Base-by-base conservation (phyloP, 768 basidiomycete species). In the Lactarius hatsudake region DNA sequence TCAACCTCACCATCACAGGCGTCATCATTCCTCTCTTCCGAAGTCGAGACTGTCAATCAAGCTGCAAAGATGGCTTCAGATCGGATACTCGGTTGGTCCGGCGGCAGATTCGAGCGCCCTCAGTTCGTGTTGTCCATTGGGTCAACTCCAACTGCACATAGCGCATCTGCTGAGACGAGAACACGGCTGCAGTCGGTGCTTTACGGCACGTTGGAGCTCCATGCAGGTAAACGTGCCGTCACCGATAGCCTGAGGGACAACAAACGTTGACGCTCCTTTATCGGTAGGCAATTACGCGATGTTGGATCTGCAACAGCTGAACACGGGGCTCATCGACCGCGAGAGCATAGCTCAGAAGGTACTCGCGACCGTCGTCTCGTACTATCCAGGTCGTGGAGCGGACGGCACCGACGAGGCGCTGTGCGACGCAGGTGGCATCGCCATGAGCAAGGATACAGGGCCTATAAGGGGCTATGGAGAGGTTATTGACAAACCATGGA, bases 71-170 rank as follows among this genome's bases (percentile, higher is more conserved):
- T 84, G 59, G 86, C 85, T 0, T 73, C 87, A 36, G 78, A 80
- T 45, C 75, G 84, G 59, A 76, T 87, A 36, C 74, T 78, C 10
- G 72, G 73, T 43, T 78, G 79, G 17, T 73, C 78, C 15, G 74
- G 76, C 45, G 73, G 69, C n/a, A 59, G 65, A 5, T 65, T 74
- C 48, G 76, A 81, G 62, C 77, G 79, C 7, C 76, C 79, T 43
- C 81, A 84, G 6, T 93, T 90, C 71, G 82, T 91, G 2, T 78
- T 95, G 42, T 89, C 90, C 2, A 87, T 94, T 2, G 93, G 93
- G 26, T 89, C 92, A n/a, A 94, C 93, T 2, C 93, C 93, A 1
- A 88, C 93, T 2, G 93, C 93, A 0, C 90, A 94, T 73, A 88
- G 89, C 12, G 91, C 89, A 15, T 85, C 83, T 36, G 78, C 81